These are phyloP conservation scores for Globisporangium recalcitrans DNA, from an alignment of 352 stramenopile species.

Conservation along the genomic window DNA sequence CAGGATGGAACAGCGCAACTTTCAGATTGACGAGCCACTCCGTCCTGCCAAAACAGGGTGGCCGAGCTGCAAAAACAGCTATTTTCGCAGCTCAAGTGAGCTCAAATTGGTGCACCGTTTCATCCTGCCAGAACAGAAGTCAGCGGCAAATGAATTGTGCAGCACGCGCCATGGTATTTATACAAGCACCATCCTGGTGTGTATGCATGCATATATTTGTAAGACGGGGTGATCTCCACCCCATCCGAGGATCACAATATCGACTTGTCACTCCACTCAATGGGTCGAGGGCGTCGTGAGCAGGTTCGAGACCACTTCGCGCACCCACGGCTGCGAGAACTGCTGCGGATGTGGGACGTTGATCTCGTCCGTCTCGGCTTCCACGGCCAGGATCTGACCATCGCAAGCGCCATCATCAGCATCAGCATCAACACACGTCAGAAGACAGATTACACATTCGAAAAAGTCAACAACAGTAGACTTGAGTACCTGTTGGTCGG, in stretches of 20 bases:
- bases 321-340: constrained; percentile 72
- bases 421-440: constrained; percentile 1
- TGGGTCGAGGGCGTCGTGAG: constrained; percentile 22
- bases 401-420: background rate
- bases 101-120: no score
- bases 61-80: no score
- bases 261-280: constrained; percentile 2
- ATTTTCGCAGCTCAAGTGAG: no score
- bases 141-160: no score
- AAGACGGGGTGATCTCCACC: background rate
- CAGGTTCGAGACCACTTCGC: constrained; percentile 37
- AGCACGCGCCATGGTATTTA: no score
- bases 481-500: constrained; percentile 44
- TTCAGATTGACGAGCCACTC: background rate
- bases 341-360: constrained; percentile 48
- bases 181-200: background rate
- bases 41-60: no score
- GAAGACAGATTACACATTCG: background rate
- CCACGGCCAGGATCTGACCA: constrained; percentile 45
- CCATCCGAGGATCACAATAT: background rate
- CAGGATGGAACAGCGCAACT: background rate
- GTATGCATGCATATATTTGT: background rate
- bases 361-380: constrained; percentile 62
- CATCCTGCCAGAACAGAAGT: no score
- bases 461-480: background rate